These are phyloP conservation scores for Pseudocercospora fuligena DNA, from an alignment of 2,329 filamentous ascomycete genomes.

Conservation along the genomic window DNA sequence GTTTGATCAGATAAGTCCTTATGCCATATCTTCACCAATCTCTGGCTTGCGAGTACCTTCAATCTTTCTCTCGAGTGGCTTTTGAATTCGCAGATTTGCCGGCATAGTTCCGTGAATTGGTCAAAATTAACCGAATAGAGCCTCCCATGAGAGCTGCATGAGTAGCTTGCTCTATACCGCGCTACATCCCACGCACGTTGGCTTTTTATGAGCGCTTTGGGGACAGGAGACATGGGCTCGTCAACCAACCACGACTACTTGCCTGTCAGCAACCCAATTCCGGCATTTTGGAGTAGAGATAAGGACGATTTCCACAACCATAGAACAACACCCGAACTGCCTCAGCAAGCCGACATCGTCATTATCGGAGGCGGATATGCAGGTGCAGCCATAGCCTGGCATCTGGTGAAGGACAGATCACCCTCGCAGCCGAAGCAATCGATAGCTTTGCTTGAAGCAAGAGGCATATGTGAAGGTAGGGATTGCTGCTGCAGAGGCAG, in stretches of 20 bases:
- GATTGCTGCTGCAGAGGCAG: background rate
- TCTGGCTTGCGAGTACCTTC: background rate
- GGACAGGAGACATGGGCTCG: slow-evolving; percentile 11
- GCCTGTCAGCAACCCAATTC: slow-evolving; percentile 9
- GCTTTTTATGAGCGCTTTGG: background rate
- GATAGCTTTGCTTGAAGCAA: slow-evolving; percentile 21
- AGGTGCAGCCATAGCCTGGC: slow-evolving; percentile 21
- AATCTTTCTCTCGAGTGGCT: background rate
- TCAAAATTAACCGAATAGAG: slow-evolving; percentile 2
- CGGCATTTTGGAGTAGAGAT: slow-evolving; percentile 46
- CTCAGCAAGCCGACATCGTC: slow-evolving; percentile 44
- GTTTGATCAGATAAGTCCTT: slow-evolving; percentile 8
- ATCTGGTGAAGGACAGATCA: slow-evolving; percentile 17
- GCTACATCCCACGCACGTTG: slow-evolving; percentile 10
- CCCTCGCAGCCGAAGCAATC: slow-evolving; percentile 11
- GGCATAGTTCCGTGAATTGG: background rate
- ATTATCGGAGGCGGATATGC: slow-evolving; percentile 23
- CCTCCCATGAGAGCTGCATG: background rate
- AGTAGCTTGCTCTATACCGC: slow-evolving; percentile 2
- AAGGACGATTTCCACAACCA: slow-evolving; percentile 55
- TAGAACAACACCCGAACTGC: slow-evolving; percentile 65
- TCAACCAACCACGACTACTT: slow-evolving; percentile 14
- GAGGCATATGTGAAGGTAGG: slow-evolving; percentile 20
- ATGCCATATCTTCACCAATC: background rate
- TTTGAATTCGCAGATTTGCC: slow-evolving; percentile 2